These are phyloP conservation scores for Eucalyptus leucophloia DNA, from an alignment of 345 rosid species.

Conservation along the genomic window DNA sequence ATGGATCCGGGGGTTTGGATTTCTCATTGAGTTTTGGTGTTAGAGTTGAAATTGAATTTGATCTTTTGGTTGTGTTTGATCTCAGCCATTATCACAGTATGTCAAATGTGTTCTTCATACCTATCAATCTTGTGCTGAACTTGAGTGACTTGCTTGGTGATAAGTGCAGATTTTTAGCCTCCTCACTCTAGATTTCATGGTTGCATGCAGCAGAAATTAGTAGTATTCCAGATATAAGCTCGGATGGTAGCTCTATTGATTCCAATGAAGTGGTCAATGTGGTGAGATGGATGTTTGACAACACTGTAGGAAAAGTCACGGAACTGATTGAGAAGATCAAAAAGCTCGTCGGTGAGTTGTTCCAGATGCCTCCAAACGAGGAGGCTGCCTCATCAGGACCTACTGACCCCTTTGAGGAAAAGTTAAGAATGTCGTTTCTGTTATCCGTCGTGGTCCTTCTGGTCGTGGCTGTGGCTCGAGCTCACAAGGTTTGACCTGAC, in stretches of 20 bases:
- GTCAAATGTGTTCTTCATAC: background rate
- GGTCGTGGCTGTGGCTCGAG: conserved; percentile 62
- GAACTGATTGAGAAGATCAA: conserved; percentile 40
- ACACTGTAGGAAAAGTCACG: conserved; percentile 26
- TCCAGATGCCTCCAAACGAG: conserved; percentile 15
- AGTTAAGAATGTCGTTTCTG: conserved; percentile 56
- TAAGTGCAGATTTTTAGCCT: background rate
- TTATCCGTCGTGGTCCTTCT: conserved; percentile 56
- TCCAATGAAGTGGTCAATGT: conserved; percentile 18
- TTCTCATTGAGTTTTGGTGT: background rate
- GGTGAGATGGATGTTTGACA: conserved; percentile 39
- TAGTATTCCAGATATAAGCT: conserved; percentile 11
- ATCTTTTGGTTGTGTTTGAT: background rate
- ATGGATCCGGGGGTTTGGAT: background rate
- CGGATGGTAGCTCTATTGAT: conserved; percentile 20
- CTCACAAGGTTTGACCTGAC: conserved; percentile 30
- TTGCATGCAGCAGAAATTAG: conserved; percentile 14
- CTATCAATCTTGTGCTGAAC: background rate
- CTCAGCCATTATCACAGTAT: background rate
- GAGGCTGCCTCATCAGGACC: conserved; percentile 12
- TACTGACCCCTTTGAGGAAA: conserved; percentile 32
- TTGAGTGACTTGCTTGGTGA: background rate
- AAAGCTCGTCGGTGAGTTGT: conserved; percentile 29
- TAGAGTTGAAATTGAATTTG: background rate
- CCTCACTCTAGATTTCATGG: background rate